A percentile compares a stretch with the other conserved stretches of the same genome.
Conservation (phyloP, 1,284 basidiomycete genomes). For the Ceratorhiza oryzae-sativae region DNA sequence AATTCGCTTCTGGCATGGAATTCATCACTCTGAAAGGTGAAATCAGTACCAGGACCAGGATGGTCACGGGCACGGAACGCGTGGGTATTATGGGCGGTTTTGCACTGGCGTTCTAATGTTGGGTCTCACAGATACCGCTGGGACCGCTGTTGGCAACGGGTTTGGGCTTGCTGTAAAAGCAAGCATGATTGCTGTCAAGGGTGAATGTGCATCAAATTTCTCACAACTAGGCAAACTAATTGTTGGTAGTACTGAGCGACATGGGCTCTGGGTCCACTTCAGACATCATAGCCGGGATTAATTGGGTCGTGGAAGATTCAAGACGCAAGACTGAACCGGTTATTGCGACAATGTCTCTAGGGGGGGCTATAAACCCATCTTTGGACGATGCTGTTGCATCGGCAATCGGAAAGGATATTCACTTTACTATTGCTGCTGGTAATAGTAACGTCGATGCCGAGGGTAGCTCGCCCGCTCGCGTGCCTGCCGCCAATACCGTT, state of each 20-base stretch:
- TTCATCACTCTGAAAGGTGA: too few species aligned
- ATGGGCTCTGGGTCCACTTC: background rate
- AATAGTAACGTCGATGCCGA: too few species aligned
- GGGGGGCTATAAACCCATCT: background rate
- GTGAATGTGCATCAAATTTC: background rate
- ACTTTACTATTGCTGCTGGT: constrained; percentile 96
- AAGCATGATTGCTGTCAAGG: constrained; percentile 94
- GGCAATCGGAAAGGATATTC: constrained; percentile 72
- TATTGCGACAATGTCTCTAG: constrained; percentile 40
- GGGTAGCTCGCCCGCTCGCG: constrained; percentile 17
- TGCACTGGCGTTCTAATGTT: background rate
- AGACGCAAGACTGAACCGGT: background rate
- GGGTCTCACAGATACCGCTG: constrained; percentile 45
- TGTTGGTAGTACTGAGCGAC: background rate
- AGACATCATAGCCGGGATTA: background rate
- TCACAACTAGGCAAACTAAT: background rate
- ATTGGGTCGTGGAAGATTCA: background rate
- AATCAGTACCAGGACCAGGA: constrained; percentile 7
- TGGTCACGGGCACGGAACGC: constrained; percentile 39
- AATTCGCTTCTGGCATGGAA: too few species aligned
- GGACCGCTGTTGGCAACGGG: constrained; percentile 59
- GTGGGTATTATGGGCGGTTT: background rate
- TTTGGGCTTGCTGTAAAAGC: constrained; percentile 97
- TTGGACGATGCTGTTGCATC: constrained; percentile 36
- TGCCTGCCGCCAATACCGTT: background rate